Evolutionary conservation across 495 filamentous ascomycete species (phyloP).

Genomic region (Astrocystis sublimbata): DNA sequence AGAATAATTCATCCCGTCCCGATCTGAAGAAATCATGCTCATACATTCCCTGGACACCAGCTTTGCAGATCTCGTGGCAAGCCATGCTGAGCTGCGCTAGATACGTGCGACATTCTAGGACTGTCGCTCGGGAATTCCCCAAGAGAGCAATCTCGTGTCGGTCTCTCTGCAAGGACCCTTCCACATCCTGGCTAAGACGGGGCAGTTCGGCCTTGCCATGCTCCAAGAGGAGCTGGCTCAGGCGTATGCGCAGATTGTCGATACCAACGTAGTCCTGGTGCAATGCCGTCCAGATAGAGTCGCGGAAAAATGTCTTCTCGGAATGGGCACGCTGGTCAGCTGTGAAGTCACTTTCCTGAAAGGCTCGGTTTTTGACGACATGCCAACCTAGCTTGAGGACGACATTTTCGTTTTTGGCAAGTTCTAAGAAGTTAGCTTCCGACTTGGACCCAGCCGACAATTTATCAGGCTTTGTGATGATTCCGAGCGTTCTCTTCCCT

Average conservation of each 20-base stretch:
- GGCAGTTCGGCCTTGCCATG: background rate
- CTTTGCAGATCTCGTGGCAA: background rate
- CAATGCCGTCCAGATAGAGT: background rate
- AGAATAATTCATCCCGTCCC: background rate
- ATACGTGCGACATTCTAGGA: background rate
- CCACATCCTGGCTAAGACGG: background rate
- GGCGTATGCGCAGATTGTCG: background rate
- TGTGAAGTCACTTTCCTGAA: background rate
- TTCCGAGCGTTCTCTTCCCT: constrained; percentile 46
- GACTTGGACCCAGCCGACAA: background rate
- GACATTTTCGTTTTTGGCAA: background rate
- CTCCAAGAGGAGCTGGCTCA: background rate
- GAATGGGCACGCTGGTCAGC: background rate
- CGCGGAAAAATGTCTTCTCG: background rate
- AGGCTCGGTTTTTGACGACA: constrained; percentile 1
- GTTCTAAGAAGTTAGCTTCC: background rate
- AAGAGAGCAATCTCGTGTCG: background rate
- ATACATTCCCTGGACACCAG: background rate
- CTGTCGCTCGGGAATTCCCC: background rate
- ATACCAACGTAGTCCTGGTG: background rate
- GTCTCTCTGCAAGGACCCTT: background rate
- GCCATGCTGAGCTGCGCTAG: background rate
- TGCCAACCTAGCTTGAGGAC: background rate
- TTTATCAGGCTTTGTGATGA: constrained; percentile 58
- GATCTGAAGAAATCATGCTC: background rate